A percentile compares a stretch with the other conserved stretches of the same genome.
Conservation (phyloP, 2,329 filamentous ascomycete species). For the Colletotrichum cereale region DNA sequence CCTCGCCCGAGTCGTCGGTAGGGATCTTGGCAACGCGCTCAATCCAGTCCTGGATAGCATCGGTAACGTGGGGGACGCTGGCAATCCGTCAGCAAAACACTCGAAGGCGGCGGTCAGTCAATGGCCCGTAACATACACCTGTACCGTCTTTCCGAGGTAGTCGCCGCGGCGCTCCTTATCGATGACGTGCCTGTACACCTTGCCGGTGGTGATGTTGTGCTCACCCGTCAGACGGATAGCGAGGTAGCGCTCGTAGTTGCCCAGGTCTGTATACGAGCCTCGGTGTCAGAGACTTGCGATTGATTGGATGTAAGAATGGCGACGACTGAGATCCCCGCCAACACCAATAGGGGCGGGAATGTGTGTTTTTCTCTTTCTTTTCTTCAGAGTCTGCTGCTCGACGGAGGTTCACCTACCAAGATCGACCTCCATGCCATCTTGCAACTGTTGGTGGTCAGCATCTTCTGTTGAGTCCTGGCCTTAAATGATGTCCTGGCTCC, state of each 20-base stretch:
- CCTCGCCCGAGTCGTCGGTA: constrained; percentile 84
- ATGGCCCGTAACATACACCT: constrained; percentile 64
- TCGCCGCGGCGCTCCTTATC: constrained; percentile 75
- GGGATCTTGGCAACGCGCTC: constrained; percentile 86
- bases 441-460: constrained; percentile 33
- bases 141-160: constrained; percentile 90
- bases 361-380: background rate
- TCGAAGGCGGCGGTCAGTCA: background rate
- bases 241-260: constrained; percentile 76
- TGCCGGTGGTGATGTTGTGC: constrained; percentile 97
- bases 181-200: constrained; percentile 93
- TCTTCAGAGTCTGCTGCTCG: background rate
- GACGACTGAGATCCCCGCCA: background rate
- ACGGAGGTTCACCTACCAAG: constrained; percentile 37
- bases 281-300: constrained; percentile 36
- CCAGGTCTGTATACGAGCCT: constrained; percentile 56
- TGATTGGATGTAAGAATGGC: background rate
- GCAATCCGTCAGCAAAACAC: background rate
- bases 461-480: background rate
- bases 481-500: background rate
- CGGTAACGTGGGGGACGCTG: constrained; percentile 86
- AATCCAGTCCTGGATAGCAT: constrained; percentile 94
- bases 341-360: background rate
- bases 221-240: constrained; percentile 85
- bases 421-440: constrained; percentile 41